A percentile compares a stretch with the other conserved stretches of the same genome.
phyloP scores from a whole-genome alignment of 1,284 basidiomycete genomes.

The Meira miltonrushii region DNA sequence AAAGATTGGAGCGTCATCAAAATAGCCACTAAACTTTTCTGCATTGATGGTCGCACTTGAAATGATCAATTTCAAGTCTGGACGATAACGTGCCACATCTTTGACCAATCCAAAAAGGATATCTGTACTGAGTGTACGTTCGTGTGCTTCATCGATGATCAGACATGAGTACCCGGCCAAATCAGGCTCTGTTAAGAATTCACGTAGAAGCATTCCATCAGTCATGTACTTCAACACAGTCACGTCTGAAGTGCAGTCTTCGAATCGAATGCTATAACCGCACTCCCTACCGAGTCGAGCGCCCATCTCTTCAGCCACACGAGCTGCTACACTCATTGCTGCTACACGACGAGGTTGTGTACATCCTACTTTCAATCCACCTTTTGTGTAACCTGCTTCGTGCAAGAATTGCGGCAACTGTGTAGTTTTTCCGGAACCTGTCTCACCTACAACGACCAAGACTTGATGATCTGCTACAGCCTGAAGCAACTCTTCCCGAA shows the following conservation, averaged over 20 bases:
- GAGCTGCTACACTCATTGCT: constrained; percentile 97
- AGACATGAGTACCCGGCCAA: constrained; percentile 43
- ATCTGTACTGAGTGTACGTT: constrained; percentile 49
- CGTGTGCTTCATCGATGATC: constrained; percentile 52
- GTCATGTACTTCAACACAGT: constrained; percentile 53
- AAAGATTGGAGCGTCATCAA: constrained; percentile 51
- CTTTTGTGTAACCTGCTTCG: constrained; percentile 87
- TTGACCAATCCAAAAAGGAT: constrained; percentile 51
- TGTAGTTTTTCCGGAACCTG: constrained; percentile 93
- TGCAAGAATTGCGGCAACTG: constrained; percentile 97
- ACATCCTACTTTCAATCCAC: constrained; percentile 83
- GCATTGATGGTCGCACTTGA: constrained; percentile 49
- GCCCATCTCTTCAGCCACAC: constrained; percentile 98
- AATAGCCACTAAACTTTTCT: constrained; percentile 50
- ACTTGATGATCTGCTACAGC: constrained; percentile 82
- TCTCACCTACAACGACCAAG: constrained; percentile 55
- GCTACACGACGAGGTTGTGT: constrained; percentile 98
- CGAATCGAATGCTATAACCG: constrained; percentile 92
- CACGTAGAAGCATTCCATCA: constrained; percentile 51
- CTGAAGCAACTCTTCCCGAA: constrained; percentile 58
- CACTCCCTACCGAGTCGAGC: constrained; percentile 93
- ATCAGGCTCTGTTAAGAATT: constrained; percentile 50
- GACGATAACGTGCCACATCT: constrained; percentile 48
- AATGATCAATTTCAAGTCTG: constrained; percentile 49
- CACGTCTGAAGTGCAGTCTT: constrained; percentile 94